These are phyloP conservation scores for Aspergillus heteromorphus DNA, from an alignment of 495 filamentous ascomycete species.

Conservation along the genomic window DNA sequence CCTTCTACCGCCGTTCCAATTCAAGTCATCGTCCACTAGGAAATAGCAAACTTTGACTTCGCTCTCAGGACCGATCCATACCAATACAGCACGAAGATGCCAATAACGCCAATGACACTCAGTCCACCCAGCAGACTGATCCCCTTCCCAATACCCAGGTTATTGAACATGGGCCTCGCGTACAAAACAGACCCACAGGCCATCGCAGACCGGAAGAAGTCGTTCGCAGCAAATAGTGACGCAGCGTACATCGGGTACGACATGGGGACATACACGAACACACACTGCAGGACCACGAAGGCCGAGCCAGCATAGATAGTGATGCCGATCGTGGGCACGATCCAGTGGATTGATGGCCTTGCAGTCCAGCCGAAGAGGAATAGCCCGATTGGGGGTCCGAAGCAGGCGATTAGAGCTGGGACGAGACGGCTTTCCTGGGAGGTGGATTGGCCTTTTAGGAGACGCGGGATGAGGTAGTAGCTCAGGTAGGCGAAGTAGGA, in stretches of 20 bases:
- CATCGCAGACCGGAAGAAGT: constrained; percentile 31
- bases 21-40: too few relatives aligned
- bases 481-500: constrained; percentile 31
- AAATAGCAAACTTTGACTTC: too few relatives aligned
- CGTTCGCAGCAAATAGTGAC: constrained; percentile 47
- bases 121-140: too few relatives aligned
- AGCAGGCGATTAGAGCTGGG: constrained; percentile 39
- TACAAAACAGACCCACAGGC: neutral
- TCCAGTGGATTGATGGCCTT: constrained; percentile 40
- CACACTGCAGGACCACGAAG: constrained; percentile 49
- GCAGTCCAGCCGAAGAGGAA: constrained; percentile 45
- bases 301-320: constrained; percentile 35
- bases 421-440: constrained; percentile 27
- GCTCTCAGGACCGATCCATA: too few relatives aligned
- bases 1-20: too few relatives aligned
- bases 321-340: constrained; percentile 49
- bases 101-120: too few relatives aligned
- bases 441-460: constrained; percentile 29
- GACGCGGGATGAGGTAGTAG: neutral
- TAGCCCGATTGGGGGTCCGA: constrained; percentile 40
- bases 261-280: constrained; percentile 49
- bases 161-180: too few relatives aligned
- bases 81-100: too few relatives aligned
- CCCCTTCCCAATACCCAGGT: too few relatives aligned
- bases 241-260: constrained; percentile 54